A percentile compares a stretch with the other conserved stretches of the same genome.
These are phyloP conservation scores for Eutrema japonicum DNA, from an alignment of 345 rosid species.

Conservation along the genomic window DNA sequence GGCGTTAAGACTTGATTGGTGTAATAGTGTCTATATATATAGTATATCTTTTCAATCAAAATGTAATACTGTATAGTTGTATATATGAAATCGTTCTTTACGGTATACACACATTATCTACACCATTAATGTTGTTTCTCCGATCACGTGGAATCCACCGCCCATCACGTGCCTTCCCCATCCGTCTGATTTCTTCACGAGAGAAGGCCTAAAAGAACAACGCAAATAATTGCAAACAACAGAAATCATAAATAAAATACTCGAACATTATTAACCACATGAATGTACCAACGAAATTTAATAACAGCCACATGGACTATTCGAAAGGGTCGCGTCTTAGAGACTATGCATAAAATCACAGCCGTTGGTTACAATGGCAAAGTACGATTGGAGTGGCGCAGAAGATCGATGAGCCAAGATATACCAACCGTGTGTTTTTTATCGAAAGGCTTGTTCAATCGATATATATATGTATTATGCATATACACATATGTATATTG, in stretches of 20 bases:
- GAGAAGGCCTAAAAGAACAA: constrained; percentile 13
- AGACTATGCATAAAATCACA: background rate
- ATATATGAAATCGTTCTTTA: background rate
- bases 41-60: background rate
- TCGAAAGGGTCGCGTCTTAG: background rate
- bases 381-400: background rate
- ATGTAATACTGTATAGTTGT: background rate
- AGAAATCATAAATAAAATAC: background rate
- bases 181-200: constrained; percentile 22
- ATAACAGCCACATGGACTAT: background rate
- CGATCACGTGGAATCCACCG: constrained; percentile 30
- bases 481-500: background rate
- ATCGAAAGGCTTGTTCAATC: background rate
- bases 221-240: constrained; percentile 7
- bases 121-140: constrained; percentile 6
- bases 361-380: background rate
- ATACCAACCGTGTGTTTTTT: background rate
- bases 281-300: constrained; percentile 7
- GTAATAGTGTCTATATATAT: background rate
- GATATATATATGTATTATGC: no score
- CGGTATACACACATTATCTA: background rate
- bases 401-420: background rate
- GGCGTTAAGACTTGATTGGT: background rate
- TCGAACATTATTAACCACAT: constrained; percentile 1
- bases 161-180: constrained; percentile 12